phyloP scores from a whole-genome alignment of 306 rosid genomes.

The Gynostemma pentaphyllum region DNA sequence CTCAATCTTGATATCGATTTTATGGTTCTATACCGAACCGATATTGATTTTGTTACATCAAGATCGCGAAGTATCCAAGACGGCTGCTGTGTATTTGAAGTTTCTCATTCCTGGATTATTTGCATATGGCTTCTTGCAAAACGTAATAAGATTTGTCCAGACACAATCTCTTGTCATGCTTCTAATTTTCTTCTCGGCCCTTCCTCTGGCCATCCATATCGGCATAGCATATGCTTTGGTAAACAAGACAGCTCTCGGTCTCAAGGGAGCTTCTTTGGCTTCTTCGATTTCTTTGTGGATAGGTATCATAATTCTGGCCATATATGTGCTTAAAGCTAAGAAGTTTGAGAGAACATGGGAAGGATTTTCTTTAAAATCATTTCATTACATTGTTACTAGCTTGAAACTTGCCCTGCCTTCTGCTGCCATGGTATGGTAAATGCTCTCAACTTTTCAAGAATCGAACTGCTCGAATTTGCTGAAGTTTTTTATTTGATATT shows the following conservation, averaged over 20 bases:
- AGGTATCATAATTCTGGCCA: slow-evolving; percentile 23
- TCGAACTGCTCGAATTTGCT: too few relatives aligned
- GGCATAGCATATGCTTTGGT: slow-evolving; percentile 42
- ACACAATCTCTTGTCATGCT: slow-evolving; percentile 53
- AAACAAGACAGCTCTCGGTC: slow-evolving; percentile 28
- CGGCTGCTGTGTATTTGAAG: slow-evolving; percentile 44
- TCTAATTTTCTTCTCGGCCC: slow-evolving; percentile 32
- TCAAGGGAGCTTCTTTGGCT: slow-evolving; percentile 52
- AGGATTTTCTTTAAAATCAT: slow-evolving; percentile 48
- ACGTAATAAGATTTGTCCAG: slow-evolving; percentile 56
- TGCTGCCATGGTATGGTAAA: slow-evolving; percentile 70
- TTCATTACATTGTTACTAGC: slow-evolving; percentile 24
- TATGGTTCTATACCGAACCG: slow-evolving; percentile 45
- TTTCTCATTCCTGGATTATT: slow-evolving; percentile 51
- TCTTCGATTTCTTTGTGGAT: slow-evolving; percentile 50
- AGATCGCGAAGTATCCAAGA: slow-evolving; percentile 33
- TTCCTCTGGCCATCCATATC: slow-evolving; percentile 32
- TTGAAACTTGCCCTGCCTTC: slow-evolving; percentile 62
- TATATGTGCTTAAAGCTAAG: slow-evolving; percentile 28
- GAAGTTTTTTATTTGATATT: too few relatives aligned
- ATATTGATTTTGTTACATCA: slow-evolving; percentile 51
- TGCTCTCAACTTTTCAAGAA: neutral
- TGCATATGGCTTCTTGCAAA: slow-evolving; percentile 53
- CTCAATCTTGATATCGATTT: slow-evolving; percentile 30
- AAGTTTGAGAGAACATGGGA: slow-evolving; percentile 53